Conservation (phyloP, 345 rosid species). For the Rhodamnia argentea region DNA sequence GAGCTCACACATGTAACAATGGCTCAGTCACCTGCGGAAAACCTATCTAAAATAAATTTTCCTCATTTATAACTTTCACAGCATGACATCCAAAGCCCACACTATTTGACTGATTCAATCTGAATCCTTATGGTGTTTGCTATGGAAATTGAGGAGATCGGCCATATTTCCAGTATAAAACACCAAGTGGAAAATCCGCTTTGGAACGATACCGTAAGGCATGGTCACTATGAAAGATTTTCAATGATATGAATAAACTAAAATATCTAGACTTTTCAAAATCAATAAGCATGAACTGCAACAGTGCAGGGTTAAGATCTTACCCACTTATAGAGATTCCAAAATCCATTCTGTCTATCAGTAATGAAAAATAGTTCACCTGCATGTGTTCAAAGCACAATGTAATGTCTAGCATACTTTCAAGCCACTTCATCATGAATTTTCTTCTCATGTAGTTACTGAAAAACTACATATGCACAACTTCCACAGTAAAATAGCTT, state of each 20-base stretch:
- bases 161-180: neutral
- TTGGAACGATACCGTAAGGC: neutral
- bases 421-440: neutral
- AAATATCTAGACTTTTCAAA: neutral
- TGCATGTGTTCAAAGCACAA: conserved; percentile 25
- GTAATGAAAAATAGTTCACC: conserved; percentile 82
- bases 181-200: neutral
- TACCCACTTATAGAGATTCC: conserved; percentile 98
- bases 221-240: neutral
- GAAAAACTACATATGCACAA: neutral
- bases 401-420: neutral
- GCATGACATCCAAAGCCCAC: neutral
- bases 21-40: neutral
- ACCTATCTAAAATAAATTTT: neutral
- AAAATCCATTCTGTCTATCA: conserved; percentile 74
- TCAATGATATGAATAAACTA: neutral
- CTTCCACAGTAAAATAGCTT: neutral
- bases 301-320: neutral
- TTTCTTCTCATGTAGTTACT: neutral
- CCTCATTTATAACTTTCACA: neutral
- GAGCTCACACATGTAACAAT: neutral
- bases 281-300: neutral
- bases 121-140: neutral
- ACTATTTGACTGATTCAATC: neutral
- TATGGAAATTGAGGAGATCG: neutral